Conservation (phyloP, 2,329 filamentous ascomycete genomes). For the Pezicula neosporulosa region DNA sequence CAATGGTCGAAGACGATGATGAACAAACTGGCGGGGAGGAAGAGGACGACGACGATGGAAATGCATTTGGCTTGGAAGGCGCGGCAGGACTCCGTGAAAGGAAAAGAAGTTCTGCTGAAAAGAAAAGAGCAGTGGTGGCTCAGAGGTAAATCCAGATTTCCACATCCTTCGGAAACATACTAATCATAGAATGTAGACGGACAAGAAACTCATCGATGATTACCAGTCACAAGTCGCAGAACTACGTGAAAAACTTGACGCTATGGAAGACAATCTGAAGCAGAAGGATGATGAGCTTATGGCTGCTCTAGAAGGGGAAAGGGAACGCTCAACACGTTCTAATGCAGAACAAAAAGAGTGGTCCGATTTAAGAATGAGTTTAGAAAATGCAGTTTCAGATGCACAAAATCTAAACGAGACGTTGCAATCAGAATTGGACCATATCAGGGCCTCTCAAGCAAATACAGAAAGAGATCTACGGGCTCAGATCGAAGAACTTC, state of each 20-base stretch:
- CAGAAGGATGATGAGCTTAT: conserved; percentile 70
- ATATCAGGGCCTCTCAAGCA: conserved; percentile 65
- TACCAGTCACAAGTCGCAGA: conserved; percentile 75
- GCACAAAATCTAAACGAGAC: conserved; percentile 76
- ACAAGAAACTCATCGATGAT: conserved; percentile 73
- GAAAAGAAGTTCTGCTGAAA: conserved; percentile 21
- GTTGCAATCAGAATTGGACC: conserved; percentile 75
- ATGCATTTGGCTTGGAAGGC: conserved; percentile 58
- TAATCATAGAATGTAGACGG: conserved; percentile 40
- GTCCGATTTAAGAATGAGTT: conserved; percentile 58
- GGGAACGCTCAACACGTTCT: conserved; percentile 45
- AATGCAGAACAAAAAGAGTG: conserved; percentile 68
- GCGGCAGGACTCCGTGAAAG: conserved; percentile 30
- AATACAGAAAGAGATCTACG: conserved; percentile 59
- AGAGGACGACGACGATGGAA: conserved; percentile 82
- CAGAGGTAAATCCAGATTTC: conserved; percentile 32
- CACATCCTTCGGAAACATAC: conserved; percentile 2
- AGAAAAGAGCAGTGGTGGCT: conserved; percentile 30
- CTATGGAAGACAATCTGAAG: conserved; percentile 66
- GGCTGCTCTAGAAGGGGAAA: conserved; percentile 55
- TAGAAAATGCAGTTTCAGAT: conserved; percentile 72
- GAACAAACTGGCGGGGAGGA: conserved; percentile 45
- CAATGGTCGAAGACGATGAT: conserved; percentile 93
- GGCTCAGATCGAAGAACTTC: conserved; percentile 56
- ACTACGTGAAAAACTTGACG: conserved; percentile 69